These are phyloP conservation scores for Amaranthus palmeri DNA, from an alignment of 148 eudicot species.

Conservation along the genomic window DNA sequence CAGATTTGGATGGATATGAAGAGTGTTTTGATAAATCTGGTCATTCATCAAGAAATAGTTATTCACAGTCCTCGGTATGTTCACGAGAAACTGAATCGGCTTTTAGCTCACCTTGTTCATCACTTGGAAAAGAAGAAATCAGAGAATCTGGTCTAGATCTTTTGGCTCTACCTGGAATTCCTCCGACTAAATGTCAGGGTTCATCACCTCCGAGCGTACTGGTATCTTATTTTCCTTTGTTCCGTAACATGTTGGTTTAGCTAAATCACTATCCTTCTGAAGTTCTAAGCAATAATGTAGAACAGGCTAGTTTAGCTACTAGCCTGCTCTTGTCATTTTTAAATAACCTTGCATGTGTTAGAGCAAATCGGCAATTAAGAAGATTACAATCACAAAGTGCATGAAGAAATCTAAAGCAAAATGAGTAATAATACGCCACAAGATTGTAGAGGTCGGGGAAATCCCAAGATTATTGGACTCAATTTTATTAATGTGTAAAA, in stretches of 20 bases:
- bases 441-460: too few species aligned
- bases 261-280: background rate
- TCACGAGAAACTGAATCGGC: constrained; percentile 23
- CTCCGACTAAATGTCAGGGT: constrained; percentile 16
- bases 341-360: background rate
- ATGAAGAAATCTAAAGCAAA: too few species aligned
- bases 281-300: background rate
- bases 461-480: too few species aligned
- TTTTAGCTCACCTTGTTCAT: constrained; percentile 24
- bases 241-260: background rate
- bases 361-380: too few species aligned
- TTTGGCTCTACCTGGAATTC: constrained; percentile 22
- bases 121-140: constrained; percentile 21
- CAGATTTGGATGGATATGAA: constrained; percentile 20
- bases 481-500: too few species aligned
- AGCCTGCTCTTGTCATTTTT: background rate
- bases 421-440: too few species aligned
- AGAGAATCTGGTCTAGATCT: constrained; percentile 28
- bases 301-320: constrained; percentile 2
- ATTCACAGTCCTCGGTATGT: constrained; percentile 19
- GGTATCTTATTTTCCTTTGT: constrained; percentile 31
- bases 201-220: constrained; percentile 40
- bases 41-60: constrained; percentile 20
- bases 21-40: constrained; percentile 26
- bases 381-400: too few species aligned